Percentiles rank a stretch among this genome's conserved stretches.
Evolutionary conservation across 495 filamentous ascomycete genomes (phyloP).

Genomic region (Penicillium flavigenum): DNA sequence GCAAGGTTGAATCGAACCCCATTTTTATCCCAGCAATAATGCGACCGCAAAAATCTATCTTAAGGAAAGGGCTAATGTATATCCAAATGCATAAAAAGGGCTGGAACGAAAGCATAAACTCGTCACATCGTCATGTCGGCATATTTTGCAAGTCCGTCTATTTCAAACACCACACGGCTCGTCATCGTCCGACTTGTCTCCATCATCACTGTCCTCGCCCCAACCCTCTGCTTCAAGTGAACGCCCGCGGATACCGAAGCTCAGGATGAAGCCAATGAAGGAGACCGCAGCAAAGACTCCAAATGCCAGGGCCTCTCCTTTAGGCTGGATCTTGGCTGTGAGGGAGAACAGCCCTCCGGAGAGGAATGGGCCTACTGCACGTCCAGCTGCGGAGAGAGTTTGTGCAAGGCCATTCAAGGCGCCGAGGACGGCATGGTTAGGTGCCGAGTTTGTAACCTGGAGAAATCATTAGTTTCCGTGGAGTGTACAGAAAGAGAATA

Average conservation of each 20-base stretch:
- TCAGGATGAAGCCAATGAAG: conserved; percentile 72
- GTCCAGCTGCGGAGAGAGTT: conserved; percentile 86
- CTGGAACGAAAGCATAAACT: conserved; percentile 17
- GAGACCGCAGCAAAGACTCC: conserved; percentile 77
- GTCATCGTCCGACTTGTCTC: conserved; percentile 51
- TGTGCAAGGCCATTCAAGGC: conserved; percentile 93
- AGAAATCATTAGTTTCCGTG: conserved; percentile 14
- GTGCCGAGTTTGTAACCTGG: conserved; percentile 90
- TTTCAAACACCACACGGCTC: conserved; percentile 23
- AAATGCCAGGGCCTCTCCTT: conserved; percentile 84
- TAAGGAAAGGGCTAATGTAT: conserved; percentile 1
- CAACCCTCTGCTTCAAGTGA: conserved; percentile 62
- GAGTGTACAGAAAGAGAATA: not conserved
- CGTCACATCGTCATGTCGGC: conserved; percentile 20
- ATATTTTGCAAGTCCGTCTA: conserved; percentile 2
- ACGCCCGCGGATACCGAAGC: conserved; percentile 64
- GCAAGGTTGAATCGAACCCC: not conserved
- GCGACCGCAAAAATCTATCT: conserved; percentile 8
- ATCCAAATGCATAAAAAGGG: conserved; percentile 19
- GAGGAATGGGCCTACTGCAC: conserved; percentile 84
- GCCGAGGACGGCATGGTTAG: conserved; percentile 80
- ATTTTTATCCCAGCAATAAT: conserved; percentile 11
- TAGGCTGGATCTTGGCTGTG: conserved; percentile 63
- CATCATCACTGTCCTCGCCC: conserved; percentile 53
- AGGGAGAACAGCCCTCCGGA: conserved; percentile 81